phyloP scores from a whole-genome alignment of 371 early-diverging fungal genomes.

The Batkoa obscura region DNA sequence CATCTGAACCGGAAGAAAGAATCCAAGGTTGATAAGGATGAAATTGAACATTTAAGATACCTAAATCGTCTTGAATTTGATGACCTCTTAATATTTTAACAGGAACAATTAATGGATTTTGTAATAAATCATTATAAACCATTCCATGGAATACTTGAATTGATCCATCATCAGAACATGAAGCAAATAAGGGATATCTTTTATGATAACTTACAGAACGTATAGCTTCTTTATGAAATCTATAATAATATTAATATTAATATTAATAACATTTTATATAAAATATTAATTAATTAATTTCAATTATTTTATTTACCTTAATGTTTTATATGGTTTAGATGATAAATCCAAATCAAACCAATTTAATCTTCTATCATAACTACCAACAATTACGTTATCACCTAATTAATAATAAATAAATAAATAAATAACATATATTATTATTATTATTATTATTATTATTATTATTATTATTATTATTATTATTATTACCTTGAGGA shows the following conservation, averaged over 20 bases:
- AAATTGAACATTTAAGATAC: constrained; percentile 67
- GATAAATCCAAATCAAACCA: constrained; percentile 96
- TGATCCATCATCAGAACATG: constrained; percentile 80
- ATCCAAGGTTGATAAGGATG: constrained; percentile 96
- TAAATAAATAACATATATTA: no score
- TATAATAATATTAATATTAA: constrained; percentile 5
- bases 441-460: no score
- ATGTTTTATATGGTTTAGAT: constrained; percentile 73
- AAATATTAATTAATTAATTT: no score
- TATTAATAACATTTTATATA: neutral
- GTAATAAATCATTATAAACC: constrained; percentile 83
- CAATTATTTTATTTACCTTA: constrained; percentile 23
- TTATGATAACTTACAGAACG: constrained; percentile 72
- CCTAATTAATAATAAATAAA: no score
- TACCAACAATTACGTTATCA: constrained; percentile 88
- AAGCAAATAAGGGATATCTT: constrained; percentile 85
- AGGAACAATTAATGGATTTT: constrained; percentile 95
- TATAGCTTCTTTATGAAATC: constrained; percentile 76
- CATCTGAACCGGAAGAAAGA: constrained; percentile 60
- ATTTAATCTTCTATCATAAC: constrained; percentile 77
- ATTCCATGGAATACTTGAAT: constrained; percentile 92
- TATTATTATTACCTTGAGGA: constrained; percentile 32
- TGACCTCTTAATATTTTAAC: constrained; percentile 83
- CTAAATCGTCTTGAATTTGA: constrained; percentile 35
- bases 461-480: no score